Conservation (phyloP, 345 rosid species). For the Dovyalis caffra region DNA sequence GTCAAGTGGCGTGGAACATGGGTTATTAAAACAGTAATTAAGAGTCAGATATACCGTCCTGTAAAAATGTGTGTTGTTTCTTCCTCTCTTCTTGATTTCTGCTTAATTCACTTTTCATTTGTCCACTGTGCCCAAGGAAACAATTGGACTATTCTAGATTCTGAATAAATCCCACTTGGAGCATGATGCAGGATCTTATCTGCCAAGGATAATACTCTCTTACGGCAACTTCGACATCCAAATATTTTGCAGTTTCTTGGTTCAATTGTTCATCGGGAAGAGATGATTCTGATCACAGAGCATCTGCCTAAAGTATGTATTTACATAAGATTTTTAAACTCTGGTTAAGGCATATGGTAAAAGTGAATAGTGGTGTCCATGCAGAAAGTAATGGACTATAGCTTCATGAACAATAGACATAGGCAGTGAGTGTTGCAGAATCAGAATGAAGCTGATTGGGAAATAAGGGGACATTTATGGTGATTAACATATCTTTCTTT, state of each 20-base stretch:
- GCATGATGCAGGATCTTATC: slow-evolving; percentile 47
- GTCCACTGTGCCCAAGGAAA: not conserved
- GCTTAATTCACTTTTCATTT: not conserved
- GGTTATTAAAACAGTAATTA: slow-evolving; percentile 58
- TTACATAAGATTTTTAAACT: too few species aligned
- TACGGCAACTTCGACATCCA: slow-evolving; percentile 64
- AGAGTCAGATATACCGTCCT: slow-evolving; percentile 43
- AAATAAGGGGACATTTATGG: too few species aligned
- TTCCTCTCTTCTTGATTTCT: not conserved
- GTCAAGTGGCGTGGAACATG: slow-evolving; percentile 69
- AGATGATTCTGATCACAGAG: slow-evolving; percentile 55
- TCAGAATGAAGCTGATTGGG: too few species aligned
- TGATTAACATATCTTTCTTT: too few species aligned
- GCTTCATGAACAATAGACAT: too few species aligned
- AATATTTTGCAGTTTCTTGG: slow-evolving; percentile 67
- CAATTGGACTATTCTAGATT: not conserved
- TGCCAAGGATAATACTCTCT: slow-evolving; percentile 48
- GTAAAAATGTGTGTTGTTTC: slow-evolving; percentile 34
- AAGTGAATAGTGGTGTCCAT: too few species aligned
- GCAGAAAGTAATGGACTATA: too few species aligned
- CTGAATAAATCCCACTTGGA: not conserved
- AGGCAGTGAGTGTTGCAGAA: too few species aligned
- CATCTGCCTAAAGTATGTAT: slow-evolving; percentile 54
- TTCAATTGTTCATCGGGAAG: slow-evolving; percentile 54
- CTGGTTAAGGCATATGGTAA: too few species aligned